Percentiles rank a stretch among this genome's conserved stretches.
These are phyloP conservation scores for Begonia masoniana DNA, from an alignment of 306 rosid species.

Conservation along the genomic window DNA sequence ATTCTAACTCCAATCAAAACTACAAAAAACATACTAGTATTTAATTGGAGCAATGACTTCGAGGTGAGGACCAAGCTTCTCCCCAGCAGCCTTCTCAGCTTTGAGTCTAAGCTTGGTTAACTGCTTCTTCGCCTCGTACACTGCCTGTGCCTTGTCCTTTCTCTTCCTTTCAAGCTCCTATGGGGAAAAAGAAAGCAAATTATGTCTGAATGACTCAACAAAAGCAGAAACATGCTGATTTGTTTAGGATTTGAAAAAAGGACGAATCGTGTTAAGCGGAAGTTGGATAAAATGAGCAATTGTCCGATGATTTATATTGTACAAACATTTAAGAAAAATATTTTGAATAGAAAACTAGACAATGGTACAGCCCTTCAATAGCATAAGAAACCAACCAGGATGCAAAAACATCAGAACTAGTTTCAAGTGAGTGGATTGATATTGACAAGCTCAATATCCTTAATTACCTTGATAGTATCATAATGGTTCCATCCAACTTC, in stretches of 20 bases:
- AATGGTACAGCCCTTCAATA: too few relatives aligned
- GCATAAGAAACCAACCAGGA: too few relatives aligned
- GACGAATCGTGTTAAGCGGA: too few relatives aligned
- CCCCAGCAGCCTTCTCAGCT: conserved; percentile 47
- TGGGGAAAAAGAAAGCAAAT: background rate
- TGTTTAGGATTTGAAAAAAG: too few relatives aligned
- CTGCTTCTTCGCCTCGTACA: conserved; percentile 60
- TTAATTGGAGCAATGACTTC: conserved; percentile 46
- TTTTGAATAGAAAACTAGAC: background rate
- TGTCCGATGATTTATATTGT: too few relatives aligned
- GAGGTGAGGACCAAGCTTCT: conserved; percentile 50
- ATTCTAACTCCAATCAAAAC: background rate
- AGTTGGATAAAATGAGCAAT: too few relatives aligned
- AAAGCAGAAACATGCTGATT: too few relatives aligned
- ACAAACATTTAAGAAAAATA: background rate
- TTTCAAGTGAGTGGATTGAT: background rate
- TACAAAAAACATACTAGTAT: conserved; percentile 17
- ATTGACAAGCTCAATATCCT: background rate
- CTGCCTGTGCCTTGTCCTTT: conserved; percentile 42
- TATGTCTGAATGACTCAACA: too few relatives aligned
- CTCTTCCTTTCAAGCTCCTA: conserved; percentile 69
- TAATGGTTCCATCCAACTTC: conserved; percentile 39
- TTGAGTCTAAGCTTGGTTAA: conserved; percentile 43
- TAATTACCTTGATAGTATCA: conserved; percentile 18
- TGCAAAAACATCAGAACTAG: background rate